phyloP scores from a whole-genome alignment of 805 yeast species.

The Candida patagonica region DNA sequence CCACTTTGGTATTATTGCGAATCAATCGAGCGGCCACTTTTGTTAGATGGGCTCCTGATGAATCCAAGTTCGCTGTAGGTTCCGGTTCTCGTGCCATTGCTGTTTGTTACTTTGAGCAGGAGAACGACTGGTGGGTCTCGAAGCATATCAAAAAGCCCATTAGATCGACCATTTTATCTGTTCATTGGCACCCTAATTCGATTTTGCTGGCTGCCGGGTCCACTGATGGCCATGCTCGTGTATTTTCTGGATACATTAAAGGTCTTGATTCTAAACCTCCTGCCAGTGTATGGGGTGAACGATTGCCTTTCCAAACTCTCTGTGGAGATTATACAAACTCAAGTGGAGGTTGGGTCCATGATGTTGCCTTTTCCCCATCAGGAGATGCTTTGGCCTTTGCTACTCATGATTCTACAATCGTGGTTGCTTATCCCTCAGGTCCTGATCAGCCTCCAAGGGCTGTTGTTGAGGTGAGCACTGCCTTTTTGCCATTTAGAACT shows the following conservation, averaged over 20 bases:
- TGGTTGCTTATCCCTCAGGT: conserved; percentile 69
- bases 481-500: conserved; percentile 71
- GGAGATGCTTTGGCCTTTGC: conserved; percentile 74
- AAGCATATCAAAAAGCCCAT: conserved; percentile 95
- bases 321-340: conserved; percentile 71
- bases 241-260: conserved; percentile 81
- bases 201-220: conserved; percentile 85
- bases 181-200: conserved; percentile 91
- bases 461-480: conserved; percentile 49
- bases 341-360: conserved; percentile 86
- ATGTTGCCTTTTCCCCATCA: conserved; percentile 71
- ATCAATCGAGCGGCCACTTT: conserved; percentile 92
- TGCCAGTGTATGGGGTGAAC: conserved; percentile 84
- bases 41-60: conserved; percentile 92
- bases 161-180: conserved; percentile 70
- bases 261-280: conserved; percentile 78
- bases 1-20: conserved; percentile 84
- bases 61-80: conserved; percentile 94
- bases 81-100: conserved; percentile 92
- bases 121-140: conserved; percentile 99
- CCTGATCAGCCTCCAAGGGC: conserved; percentile 55
- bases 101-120: conserved; percentile 90
- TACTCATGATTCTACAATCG: conserved; percentile 79
- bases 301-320: conserved; percentile 87
- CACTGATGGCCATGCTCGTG: conserved; percentile 86